These are phyloP conservation scores for Cephalotrichum gorgonifer DNA, from an alignment of 2,329 filamentous ascomycete genomes.

Conservation along the genomic window DNA sequence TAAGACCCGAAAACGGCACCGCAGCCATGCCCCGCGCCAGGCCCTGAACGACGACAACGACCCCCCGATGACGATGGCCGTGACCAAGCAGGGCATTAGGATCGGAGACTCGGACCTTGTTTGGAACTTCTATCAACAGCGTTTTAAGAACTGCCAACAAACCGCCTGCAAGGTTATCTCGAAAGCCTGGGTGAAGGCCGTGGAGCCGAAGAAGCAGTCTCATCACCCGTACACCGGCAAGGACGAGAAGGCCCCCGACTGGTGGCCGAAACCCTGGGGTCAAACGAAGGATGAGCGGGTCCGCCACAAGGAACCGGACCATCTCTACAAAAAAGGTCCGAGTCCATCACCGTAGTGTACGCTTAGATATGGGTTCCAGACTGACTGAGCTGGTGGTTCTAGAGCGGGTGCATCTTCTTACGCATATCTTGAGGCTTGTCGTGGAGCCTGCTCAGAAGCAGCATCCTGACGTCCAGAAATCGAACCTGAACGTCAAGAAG, in stretches of 20 bases:
- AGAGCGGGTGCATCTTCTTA: slow-evolving; percentile 50
- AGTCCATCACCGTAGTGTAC: background rate
- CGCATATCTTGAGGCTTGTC: slow-evolving; percentile 50
- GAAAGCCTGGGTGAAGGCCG: slow-evolving; percentile 65
- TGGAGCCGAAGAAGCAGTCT: slow-evolving; percentile 69
- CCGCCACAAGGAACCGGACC: slow-evolving; percentile 63
- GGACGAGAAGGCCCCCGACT: slow-evolving; percentile 50
- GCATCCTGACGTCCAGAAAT: slow-evolving; percentile 40
- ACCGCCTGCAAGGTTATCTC: slow-evolving; percentile 61
- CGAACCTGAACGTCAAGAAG: slow-evolving; percentile 41
- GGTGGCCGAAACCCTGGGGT: slow-evolving; percentile 54
- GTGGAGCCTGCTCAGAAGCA: slow-evolving; percentile 38
- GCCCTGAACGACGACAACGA: slow-evolving; percentile 29
- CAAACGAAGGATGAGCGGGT: slow-evolving; percentile 41
- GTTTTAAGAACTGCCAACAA: slow-evolving; percentile 60
- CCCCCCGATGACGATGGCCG: slow-evolving; percentile 22
- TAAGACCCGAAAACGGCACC: slow-evolving; percentile 25
- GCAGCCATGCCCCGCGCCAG: slow-evolving; percentile 21
- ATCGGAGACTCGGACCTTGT: slow-evolving; percentile 45
- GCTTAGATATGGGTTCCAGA: background rate
- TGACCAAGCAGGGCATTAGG: slow-evolving; percentile 32
- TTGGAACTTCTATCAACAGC: slow-evolving; percentile 48
- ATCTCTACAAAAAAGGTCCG: slow-evolving; percentile 57
- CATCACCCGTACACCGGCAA: slow-evolving; percentile 62
- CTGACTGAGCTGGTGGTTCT: slow-evolving; percentile 8